These are phyloP conservation scores for Pseudomassariella vexata DNA, from an alignment of 2,329 filamentous ascomycete genomes.

Conservation along the genomic window DNA sequence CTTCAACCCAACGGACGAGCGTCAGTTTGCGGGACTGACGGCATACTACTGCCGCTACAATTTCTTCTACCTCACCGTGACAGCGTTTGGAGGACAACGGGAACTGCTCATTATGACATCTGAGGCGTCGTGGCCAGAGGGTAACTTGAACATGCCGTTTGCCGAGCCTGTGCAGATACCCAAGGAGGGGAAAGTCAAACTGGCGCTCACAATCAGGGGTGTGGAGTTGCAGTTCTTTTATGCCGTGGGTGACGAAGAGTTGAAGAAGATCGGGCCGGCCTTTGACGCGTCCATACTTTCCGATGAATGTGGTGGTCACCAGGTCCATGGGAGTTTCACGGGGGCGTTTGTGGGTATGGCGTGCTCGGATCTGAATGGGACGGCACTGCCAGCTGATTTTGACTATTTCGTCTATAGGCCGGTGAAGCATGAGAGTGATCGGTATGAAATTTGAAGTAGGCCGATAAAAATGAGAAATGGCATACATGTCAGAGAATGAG, in stretches of 20 bases:
- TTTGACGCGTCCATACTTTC: constrained; percentile 54
- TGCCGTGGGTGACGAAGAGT: constrained; percentile 36
- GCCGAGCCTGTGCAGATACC: constrained; percentile 42
- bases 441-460: constrained; percentile 41
- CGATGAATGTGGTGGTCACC: constrained; percentile 59
- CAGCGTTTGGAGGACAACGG: constrained; percentile 49
- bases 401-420: constrained; percentile 48
- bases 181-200: constrained; percentile 45
- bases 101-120: constrained; percentile 53
- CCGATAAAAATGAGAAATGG: not conserved
- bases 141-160: constrained; percentile 37
- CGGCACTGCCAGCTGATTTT: constrained; percentile 38
- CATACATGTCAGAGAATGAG: not conserved
- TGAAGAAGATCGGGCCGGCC: constrained; percentile 47
- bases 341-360: constrained; percentile 55
- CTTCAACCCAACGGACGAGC: constrained; percentile 50
- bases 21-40: constrained; percentile 55
- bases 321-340: constrained; percentile 57
- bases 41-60: constrained; percentile 61
- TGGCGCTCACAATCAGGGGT: constrained; percentile 47
- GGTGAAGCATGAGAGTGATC: constrained; percentile 37
- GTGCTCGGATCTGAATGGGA: constrained; percentile 50
- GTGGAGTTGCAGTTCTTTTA: constrained; percentile 51
- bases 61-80: constrained; percentile 59
- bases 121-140: constrained; percentile 49